Conservation (phyloP, 2,329 filamentous ascomycete genomes). For the Claviceps pazoutovae region DNA sequence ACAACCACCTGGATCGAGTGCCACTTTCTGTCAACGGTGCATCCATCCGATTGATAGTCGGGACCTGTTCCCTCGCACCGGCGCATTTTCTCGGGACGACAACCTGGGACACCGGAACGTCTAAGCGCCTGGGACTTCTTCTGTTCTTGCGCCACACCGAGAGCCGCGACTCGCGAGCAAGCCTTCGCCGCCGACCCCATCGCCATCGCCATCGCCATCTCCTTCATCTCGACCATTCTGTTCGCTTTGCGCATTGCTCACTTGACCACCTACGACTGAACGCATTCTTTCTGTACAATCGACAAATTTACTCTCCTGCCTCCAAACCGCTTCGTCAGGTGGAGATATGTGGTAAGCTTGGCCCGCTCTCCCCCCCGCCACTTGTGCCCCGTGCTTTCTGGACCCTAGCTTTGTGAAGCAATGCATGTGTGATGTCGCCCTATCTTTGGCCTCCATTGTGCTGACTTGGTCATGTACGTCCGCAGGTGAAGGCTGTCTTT, state of each 20-base stretch:
- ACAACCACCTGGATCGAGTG: background rate
- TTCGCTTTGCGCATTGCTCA: background rate
- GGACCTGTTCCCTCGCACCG: background rate
- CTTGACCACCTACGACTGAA: background rate
- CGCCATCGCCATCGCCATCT: background rate
- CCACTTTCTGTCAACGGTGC: background rate
- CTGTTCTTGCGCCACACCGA: background rate
- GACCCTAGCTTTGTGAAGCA: background rate
- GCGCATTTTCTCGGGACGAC: background rate
- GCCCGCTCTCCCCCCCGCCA: background rate
- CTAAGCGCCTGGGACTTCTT: no score
- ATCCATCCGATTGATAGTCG: background rate
- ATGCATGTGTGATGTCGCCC: slow-evolving; percentile 1
- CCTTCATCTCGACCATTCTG: background rate
- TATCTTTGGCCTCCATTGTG: background rate
- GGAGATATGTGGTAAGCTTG: slow-evolving; percentile 6
- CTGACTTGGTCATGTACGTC: slow-evolving; percentile 2
- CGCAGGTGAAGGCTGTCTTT: background rate
- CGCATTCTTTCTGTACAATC: background rate
- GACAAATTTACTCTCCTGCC: background rate
- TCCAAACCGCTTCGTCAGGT: background rate
- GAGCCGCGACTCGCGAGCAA: background rate
- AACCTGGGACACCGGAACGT: background rate
- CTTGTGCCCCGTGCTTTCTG: slow-evolving; percentile 1
- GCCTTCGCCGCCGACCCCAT: background rate